Base-by-base conservation (phyloP, 2,329 filamentous ascomycete genomes). In the Geosmithia putterillii region DNA sequence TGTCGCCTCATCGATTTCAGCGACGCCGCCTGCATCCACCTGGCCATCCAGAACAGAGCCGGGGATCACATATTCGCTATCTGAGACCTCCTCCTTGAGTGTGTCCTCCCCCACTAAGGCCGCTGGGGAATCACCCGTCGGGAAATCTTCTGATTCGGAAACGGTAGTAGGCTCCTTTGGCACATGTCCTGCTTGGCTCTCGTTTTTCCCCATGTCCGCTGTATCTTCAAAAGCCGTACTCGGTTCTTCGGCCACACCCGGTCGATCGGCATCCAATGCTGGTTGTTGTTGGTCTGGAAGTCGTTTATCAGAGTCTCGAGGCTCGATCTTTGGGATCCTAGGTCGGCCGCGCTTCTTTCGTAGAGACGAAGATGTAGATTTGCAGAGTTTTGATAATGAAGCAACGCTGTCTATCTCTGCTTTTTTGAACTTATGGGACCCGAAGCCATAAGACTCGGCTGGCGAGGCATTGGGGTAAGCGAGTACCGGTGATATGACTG, bases 311-410 rank as follows among this genome's bases (percentile, higher is more conserved):
- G 20, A 12, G 9, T 22, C 12, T 7, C 19, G 23, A 40, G 38
- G 28, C 10, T 32, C 28, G 7, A 20, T 12, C 20, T 21, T 40
- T 20, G 21, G 20, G 20, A 22, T 20, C 38, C 23, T 40, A 22
- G 38, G 38, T 14, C 23, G 21, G 19, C 38, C 38, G 4, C 38
- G 38, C 10, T 40, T 40, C 43, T 53, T 58, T 8, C 47, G 52
- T 12, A 48, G 45, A 7, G 46, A n/a, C n/a, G n/a, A 41, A 20
- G 46, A 47, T 40, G 45, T 56, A 46, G 28, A 54, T 25, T 36
- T 58, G 51, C 42, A 60, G 42, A 52, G 52, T 42, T 46, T 51
- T 23, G 46, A 54, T 47, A 51, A 55, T n/a, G 47, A 53, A 46
- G 28, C 37, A 40, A 6, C 6, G 2, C 32, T 17, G 8, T n/a